These are phyloP conservation scores for Firmiana major DNA, from an alignment of 345 rosid species.

Conservation along the genomic window DNA sequence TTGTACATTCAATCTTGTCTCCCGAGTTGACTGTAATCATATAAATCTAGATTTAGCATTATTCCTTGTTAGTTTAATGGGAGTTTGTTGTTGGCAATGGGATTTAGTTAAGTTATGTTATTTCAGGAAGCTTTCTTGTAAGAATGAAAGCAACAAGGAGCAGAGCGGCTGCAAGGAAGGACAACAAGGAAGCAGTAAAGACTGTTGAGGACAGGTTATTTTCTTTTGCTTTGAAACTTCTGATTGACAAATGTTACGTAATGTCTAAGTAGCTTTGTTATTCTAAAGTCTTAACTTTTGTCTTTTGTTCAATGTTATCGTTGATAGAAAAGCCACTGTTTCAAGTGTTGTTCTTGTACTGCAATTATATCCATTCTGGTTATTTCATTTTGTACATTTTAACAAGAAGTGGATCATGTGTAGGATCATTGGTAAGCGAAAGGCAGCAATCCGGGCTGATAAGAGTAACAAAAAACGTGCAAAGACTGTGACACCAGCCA, in stretches of 20 bases:
- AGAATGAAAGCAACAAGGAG: conserved; percentile 44
- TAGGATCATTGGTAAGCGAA: conserved; percentile 56
- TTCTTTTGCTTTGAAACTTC: not conserved
- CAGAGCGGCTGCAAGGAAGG: conserved; percentile 36
- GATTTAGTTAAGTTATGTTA: not conserved
- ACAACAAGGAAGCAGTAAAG: conserved; percentile 32
- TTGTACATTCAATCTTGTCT: not conserved
- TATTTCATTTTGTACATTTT: not conserved
- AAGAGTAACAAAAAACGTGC: conserved; percentile 33
- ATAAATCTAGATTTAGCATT: not conserved
- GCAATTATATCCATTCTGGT: not conserved
- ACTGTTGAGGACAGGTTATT: conserved; percentile 40
- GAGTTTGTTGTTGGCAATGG: not conserved
- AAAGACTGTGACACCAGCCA: conserved; percentile 35
- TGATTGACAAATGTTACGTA: not conserved
- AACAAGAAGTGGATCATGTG: not conserved
- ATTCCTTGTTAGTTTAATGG: no score
- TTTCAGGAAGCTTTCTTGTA: conserved; percentile 19
- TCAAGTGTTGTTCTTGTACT: not conserved
- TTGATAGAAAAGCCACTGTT: not conserved
- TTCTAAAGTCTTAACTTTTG: not conserved
- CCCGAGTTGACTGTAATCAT: not conserved
- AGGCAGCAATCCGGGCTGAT: conserved; percentile 38
- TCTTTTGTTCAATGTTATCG: not conserved
- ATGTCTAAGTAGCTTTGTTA: not conserved